These are phyloP conservation scores for Kazachstania bromeliacearum DNA, from an alignment of 805 yeast species.

Conservation along the genomic window DNA sequence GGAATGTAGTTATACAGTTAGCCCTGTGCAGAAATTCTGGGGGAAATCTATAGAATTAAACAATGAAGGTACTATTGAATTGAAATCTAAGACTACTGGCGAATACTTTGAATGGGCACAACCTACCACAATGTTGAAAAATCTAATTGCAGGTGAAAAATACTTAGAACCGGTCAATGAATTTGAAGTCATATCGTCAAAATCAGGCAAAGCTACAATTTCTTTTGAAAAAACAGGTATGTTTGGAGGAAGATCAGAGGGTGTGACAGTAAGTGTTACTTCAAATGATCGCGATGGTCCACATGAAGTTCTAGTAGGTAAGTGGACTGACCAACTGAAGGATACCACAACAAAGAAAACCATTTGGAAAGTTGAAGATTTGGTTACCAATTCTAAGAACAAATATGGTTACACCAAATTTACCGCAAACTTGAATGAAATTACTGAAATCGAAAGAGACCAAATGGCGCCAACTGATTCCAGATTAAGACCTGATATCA, in stretches of 20 bases:
- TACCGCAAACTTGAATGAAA: constrained; percentile 72
- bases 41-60: constrained; percentile 83
- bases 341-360: constrained; percentile 29
- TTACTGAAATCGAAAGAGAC: constrained; percentile 60
- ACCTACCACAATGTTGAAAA: constrained; percentile 75
- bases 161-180: constrained; percentile 78
- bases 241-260: constrained; percentile 75
- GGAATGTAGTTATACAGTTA: constrained; percentile 54
- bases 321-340: constrained; percentile 69
- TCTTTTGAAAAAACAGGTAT: constrained; percentile 78
- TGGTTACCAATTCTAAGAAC: constrained; percentile 46
- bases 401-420: constrained; percentile 83
- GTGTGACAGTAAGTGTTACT: constrained; percentile 32
- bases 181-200: constrained; percentile 55
- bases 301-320: constrained; percentile 40
- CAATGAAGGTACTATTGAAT: constrained; percentile 58
- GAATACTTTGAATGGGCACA: constrained; percentile 70
- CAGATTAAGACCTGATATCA: constrained; percentile 79
- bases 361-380: constrained; percentile 65
- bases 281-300: constrained; percentile 15
- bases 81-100: constrained; percentile 50
- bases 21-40: constrained; percentile 86
- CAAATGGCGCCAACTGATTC: constrained; percentile 78
- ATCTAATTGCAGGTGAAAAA: constrained; percentile 89
- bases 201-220: constrained; percentile 60